Evolutionary conservation across 805 yeast species (phyloP), one percentile per base, ranked within the genome.

Genomic region (Nakazawaea sp.): DNA sequence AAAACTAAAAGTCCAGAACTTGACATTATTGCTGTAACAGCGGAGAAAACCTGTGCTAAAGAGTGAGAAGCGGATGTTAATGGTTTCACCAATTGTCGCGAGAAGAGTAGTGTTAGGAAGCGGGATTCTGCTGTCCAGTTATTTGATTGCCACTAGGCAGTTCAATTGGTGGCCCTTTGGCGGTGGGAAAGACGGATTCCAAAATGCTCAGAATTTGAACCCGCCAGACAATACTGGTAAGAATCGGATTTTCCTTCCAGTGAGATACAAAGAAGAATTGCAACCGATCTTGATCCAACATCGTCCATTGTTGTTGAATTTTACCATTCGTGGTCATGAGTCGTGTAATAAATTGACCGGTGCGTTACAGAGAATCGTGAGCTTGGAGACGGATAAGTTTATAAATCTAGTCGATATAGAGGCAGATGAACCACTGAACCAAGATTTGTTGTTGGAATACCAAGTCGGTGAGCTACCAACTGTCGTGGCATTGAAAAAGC

Each of bases 401-500:
- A 66, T 84, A 24, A 73, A 75, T 48, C 62, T 77, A 61, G 92
- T 81, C 7, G 88, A 81, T 50, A 70, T 84, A 13, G 84, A 83
- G 48, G 65, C 78, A 24, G 92, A 84, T 50, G 74, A 75, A 43
- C 70, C 69, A 9, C 87, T 71, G 2, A 78, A 80, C 17, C 66
- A 69, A 33, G 83, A 74, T 9, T 58, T 84, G 39, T 55, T 75
- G 55, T 55, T 68, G 30, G 68, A 78, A 32, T 86, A 80, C 51
- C 66, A 68, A 19, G 70, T 63, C 5, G 52, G 46, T 34, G 60
- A 64, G 24, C 64, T 84, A 4, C 95, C 95, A 3, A 69, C 81
- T 0, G 59, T 85, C 3, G 78, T 86, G 2, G 75, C 81, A 7
- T 66, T 85, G 34, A 63, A 72, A 43, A 81, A 81, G 38, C 87